phyloP scores from a whole-genome alignment of 345 rosid genomes.

The Raphanus sativus region DNA sequence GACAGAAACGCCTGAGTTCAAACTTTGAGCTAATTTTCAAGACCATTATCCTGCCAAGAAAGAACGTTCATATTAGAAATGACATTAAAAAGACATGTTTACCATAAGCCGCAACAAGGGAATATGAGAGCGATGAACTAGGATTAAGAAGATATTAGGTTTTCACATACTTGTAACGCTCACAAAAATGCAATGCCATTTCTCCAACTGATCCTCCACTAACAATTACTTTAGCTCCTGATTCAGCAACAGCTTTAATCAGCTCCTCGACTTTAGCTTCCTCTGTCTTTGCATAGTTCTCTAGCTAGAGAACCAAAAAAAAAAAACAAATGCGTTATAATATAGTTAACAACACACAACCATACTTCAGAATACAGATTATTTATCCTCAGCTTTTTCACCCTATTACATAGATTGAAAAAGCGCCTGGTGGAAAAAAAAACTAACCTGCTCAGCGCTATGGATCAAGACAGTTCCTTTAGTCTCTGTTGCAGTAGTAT shows the following conservation, averaged over 20 bases:
- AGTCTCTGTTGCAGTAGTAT: conserved; percentile 94
- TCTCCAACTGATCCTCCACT: conserved; percentile 97
- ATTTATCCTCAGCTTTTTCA: background rate
- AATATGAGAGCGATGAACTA: background rate
- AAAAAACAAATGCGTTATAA: background rate
- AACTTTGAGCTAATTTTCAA: conserved; percentile 97
- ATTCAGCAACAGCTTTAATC: conserved; percentile 89
- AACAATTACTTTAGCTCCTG: conserved; percentile 94
- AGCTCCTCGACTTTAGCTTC: conserved; percentile 96
- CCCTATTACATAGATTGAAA: background rate
- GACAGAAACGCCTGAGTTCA: conserved; percentile 91
- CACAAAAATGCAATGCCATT: conserved; percentile 99
- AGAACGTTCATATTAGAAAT: background rate
- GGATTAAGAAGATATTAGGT: background rate
- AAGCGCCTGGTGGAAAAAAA: background rate
- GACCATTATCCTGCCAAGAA: conserved; percentile 78
- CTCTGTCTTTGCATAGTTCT: conserved; percentile 95
- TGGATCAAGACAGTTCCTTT: conserved; percentile 97
- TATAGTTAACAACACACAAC: background rate
- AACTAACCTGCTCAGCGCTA: conserved; percentile 81
- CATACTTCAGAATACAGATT: conserved; percentile 8
- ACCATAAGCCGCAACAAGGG: background rate
- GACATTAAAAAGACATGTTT: background rate
- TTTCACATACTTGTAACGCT: conserved; percentile 83
- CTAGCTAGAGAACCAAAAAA: conserved; percentile 57